Conservation (phyloP, 2,329 filamentous ascomycete genomes). For the Byssothecium circinans region DNA sequence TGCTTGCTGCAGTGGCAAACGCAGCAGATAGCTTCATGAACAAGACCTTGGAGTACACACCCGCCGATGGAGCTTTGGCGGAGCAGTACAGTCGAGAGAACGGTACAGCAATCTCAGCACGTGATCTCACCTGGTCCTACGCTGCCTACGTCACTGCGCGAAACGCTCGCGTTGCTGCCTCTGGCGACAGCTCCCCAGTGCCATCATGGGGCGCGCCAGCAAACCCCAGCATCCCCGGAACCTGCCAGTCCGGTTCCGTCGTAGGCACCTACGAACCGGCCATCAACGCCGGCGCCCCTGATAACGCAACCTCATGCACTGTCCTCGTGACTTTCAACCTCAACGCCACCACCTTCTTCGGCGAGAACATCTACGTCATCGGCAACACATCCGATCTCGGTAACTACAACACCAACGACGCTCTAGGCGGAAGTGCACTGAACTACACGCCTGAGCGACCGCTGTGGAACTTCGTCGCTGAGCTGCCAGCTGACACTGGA, state of each 20-base stretch:
- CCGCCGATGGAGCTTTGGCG: slow-evolving; percentile 60
- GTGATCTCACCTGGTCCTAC: slow-evolving; percentile 72
- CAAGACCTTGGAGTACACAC: slow-evolving; percentile 51
- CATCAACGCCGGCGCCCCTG: slow-evolving; percentile 17
- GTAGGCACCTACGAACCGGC: slow-evolving; percentile 17
- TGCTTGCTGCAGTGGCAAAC: slow-evolving; percentile 61
- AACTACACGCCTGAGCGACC: slow-evolving; percentile 46
- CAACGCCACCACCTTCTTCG: slow-evolving; percentile 51
- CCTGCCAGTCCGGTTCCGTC: slow-evolving; percentile 49
- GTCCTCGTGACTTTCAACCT: slow-evolving; percentile 46
- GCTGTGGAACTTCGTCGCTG: slow-evolving; percentile 46
- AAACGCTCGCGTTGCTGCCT: slow-evolving; percentile 58
- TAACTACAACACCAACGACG: slow-evolving; percentile 41
- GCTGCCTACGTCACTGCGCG: slow-evolving; percentile 66
- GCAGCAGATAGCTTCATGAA: slow-evolving; percentile 62
- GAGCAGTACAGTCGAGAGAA: slow-evolving; percentile 64
- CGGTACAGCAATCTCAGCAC: slow-evolving; percentile 59
- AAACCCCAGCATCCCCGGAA: slow-evolving; percentile 51
- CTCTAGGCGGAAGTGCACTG: slow-evolving; percentile 41
- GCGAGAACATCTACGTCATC: slow-evolving; percentile 50
- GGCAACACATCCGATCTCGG: slow-evolving; percentile 48
- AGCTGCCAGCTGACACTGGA: slow-evolving; percentile 40
- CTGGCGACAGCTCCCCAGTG: slow-evolving; percentile 48
- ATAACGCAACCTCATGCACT: slow-evolving; percentile 20
- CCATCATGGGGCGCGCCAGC: slow-evolving; percentile 57